Conservation (phyloP, 2,329 filamentous ascomycete genomes). For the Cordyceps sp. region DNA sequence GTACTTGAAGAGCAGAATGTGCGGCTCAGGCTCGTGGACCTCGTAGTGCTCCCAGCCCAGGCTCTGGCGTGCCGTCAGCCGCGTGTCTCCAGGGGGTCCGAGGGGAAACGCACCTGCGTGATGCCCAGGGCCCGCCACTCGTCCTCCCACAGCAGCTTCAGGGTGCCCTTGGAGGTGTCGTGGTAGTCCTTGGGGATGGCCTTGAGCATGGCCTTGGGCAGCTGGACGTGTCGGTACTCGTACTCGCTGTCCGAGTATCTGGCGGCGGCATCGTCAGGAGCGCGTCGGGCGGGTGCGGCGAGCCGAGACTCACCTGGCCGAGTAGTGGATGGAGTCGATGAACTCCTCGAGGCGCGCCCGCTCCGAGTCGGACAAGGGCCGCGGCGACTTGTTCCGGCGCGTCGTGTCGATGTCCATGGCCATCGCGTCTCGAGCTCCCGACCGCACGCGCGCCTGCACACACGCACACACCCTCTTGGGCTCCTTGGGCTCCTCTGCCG, state of each 20-base stretch:
- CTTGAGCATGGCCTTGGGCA: slow-evolving; percentile 97
- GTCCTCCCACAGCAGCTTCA: slow-evolving; percentile 96
- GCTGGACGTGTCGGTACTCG: slow-evolving; percentile 94
- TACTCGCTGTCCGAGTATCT: slow-evolving; percentile 89
- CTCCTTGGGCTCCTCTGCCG: too few relatives aligned
- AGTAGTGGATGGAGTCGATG: slow-evolving; percentile 90
- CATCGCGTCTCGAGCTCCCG: not conserved
- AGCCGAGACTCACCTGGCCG: slow-evolving; percentile 48
- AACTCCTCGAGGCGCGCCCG: slow-evolving; percentile 77
- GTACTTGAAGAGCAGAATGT: slow-evolving; percentile 91
- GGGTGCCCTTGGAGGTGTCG: slow-evolving; percentile 70
- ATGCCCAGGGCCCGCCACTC: slow-evolving; percentile 96
- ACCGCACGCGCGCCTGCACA: too few relatives aligned
- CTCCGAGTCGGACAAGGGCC: slow-evolving; percentile 66
- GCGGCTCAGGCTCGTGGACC: slow-evolving; percentile 94
- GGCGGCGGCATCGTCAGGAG: slow-evolving; percentile 2
- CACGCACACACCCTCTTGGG: too few relatives aligned
- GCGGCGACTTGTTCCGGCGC: slow-evolving; percentile 74
- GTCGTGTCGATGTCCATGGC: slow-evolving; percentile 52
- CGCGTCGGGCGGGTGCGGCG: not conserved
- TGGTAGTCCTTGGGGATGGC: slow-evolving; percentile 91
- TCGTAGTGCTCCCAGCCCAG: slow-evolving; percentile 99
- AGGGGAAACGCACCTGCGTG: slow-evolving; percentile 54
- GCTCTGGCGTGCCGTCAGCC: slow-evolving; percentile 41
- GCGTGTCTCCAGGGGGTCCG: not conserved